Evolutionary conservation across 2,329 filamentous ascomycete genomes (phyloP), one percentile per base, ranked within the genome.

Genomic region (Zymoseptoria crescenta): DNA sequence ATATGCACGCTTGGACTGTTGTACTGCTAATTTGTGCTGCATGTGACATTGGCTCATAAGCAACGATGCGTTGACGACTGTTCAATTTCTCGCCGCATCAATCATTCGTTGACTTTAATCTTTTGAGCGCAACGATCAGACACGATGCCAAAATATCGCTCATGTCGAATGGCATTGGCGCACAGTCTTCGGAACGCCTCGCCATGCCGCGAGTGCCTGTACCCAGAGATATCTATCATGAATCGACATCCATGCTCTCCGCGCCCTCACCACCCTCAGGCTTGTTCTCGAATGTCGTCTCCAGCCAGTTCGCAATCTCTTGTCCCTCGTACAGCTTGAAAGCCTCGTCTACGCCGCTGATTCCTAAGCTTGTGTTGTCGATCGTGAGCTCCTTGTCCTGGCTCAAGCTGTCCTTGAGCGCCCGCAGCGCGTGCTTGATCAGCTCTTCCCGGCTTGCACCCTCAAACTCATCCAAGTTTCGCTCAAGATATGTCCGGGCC

Each of bases 331-430:
- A 94, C 65, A 96, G 81, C 80, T 89, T 90, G 79, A 97, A 97
- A 64, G 84, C 83, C 81, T 97, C 89, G 21, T 92, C 89, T 62
- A 96, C 81, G 49, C 90, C 92, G 51, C 96, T 85, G 65, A 97
- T 82, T 45, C 89, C 92, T 56, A 99, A 84, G 68, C 91, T 96
- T 57, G 92, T 96, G 79, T 99, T 99, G 75, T 97, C 94, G 49
- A 96, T 85, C 57, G 93, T 97, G 74, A 99, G 79, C 82, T 97
- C 92, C 81, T 95, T 96, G 77, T 99, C 94, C 83, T 97, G 93
- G 59, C 89, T 88, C 74, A 99, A 79, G 68, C 89, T 96, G 81
- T 99, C 94, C 82, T 96, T 96, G 73, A 99, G 80, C 55, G 94
- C 93, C 72, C 84, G 84, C 72, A 99, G 79, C 30, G 93, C 94